A percentile compares a stretch with the other conserved stretches of the same genome.
phyloP scores from a whole-genome alignment of 2,329 filamentous ascomycete genomes.

The Aspergillus latus region DNA sequence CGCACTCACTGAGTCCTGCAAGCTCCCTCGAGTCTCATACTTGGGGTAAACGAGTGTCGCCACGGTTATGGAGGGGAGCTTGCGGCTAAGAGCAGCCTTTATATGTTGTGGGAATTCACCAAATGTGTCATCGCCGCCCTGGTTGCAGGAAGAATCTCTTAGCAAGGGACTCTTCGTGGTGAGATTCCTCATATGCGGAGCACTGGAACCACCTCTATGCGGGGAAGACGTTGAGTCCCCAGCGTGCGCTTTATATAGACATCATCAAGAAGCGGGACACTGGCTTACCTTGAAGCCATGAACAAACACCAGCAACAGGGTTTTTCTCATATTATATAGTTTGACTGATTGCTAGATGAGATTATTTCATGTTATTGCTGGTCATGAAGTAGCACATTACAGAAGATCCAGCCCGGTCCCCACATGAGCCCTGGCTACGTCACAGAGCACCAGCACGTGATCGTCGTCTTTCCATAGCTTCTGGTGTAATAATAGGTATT shows the following conservation, averaged over 20 bases:
- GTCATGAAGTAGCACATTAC: background rate
- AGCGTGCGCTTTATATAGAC: background rate
- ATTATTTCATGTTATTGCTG: background rate
- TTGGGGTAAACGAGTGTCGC: constrained; percentile 48
- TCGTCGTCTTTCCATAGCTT: background rate
- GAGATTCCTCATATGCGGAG: background rate
- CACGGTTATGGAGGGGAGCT: constrained; percentile 45
- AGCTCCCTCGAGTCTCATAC: constrained; percentile 51
- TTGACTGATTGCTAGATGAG: background rate
- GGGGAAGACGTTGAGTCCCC: background rate
- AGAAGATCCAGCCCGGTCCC: background rate
- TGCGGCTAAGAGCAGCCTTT: constrained; percentile 42
- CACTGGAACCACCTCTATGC: background rate
- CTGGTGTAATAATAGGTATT: no score
- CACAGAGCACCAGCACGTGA: background rate
- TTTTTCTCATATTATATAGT: constrained; percentile 43
- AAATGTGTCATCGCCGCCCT: constrained; percentile 53
- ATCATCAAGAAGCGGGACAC: background rate
- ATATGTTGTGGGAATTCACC: constrained; percentile 48
- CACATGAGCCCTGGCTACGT: constrained; percentile 7
- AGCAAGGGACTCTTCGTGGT: background rate
- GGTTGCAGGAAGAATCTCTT: background rate
- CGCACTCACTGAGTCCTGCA: constrained; percentile 46
- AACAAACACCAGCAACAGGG: constrained; percentile 49
- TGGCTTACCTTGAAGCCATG: constrained; percentile 50